Evolutionary conservation across 164 flowering plant genomes (phyloP), one percentile per base, ranked within the genome.

Genomic region (Vitis rotundifolia): DNA sequence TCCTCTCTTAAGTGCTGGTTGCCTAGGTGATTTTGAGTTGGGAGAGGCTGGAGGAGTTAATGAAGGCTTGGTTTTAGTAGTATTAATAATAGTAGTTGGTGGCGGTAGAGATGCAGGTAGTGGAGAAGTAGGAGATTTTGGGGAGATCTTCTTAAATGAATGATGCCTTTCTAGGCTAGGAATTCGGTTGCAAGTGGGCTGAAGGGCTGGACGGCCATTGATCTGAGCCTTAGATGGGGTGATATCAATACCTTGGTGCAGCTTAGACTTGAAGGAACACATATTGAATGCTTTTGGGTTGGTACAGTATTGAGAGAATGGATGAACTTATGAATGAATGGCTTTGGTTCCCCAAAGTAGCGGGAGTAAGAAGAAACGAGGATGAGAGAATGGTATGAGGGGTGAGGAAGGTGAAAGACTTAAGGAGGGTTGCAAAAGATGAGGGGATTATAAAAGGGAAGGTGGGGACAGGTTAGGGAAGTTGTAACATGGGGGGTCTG

Each of bases 201-300:
- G 93, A 59, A 88, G 84, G 60, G 87, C 94, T 0, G 87, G 86
- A 1, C 92, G 79, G 44, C 87, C 90, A 58, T 84, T 80, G 62
- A 85, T 84, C 47, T 68, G 77, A 54, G 86, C 68, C 3, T 75
- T 63, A 0, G 76, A 48, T 1, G 73, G 54, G 49, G 68, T 18
- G 29, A 49, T 55, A 6, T 73, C 76, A 14, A 64, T 62, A 11
- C 74, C 77, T 14, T 54, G 64, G 68, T 68, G 64, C 63, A 73
- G 67, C 70, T 79, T 84, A 10, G 79, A 66, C 75, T 82, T 80
- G 11, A 87, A 76, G 67, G 76, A 80, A 71, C 87, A 86, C 89
- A 84, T 87, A 51, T 2, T n/a, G 15, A 15, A 49, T 28, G 48
- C 18, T n/a, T 49, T 3, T 44, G 57, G 9, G 22, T 49, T 44